A percentile compares a stretch with the other conserved stretches of the same genome.
These are phyloP conservation scores for Aquilaria agallochum DNA, from an alignment of 441 rosid species.

Conservation along the genomic window DNA sequence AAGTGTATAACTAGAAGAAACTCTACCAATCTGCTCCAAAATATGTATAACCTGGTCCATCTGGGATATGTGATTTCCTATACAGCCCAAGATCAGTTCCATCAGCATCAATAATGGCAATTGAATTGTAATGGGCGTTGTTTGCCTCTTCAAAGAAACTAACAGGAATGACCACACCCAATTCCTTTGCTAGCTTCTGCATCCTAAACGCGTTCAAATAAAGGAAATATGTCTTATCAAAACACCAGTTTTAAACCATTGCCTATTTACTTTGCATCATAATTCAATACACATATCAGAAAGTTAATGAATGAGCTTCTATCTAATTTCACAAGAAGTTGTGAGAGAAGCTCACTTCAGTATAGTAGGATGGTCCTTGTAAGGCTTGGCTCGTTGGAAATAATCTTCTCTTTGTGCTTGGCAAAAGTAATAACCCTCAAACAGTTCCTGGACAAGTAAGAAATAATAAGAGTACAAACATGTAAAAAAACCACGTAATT, in stretches of 20 bases:
- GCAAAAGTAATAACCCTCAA: slow-evolving; percentile 96
- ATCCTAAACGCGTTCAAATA: slow-evolving; percentile 39
- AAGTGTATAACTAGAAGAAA: not conserved
- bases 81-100: slow-evolving; percentile 91
- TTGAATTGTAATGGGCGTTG: slow-evolving; percentile 85
- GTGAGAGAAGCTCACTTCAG: slow-evolving; percentile 38
- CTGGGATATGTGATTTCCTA: slow-evolving; percentile 96
- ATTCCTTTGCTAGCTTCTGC: slow-evolving; percentile 84
- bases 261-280: not conserved
- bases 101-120: slow-evolving; percentile 88
- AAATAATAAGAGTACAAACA: slow-evolving; percentile 2
- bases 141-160: slow-evolving; percentile 98
- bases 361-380: slow-evolving; percentile 76
- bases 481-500: not conserved
- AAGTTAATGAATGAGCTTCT: too few relatives aligned
- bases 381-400: slow-evolving; percentile 74
- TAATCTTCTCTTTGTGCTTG: slow-evolving; percentile 91
- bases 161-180: slow-evolving; percentile 83
- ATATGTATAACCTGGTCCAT: slow-evolving; percentile 72
- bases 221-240: slow-evolving; percentile 8
- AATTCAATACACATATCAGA: not conserved
- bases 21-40: too few relatives aligned
- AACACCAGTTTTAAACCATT: slow-evolving; percentile 6
- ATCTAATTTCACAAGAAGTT: not conserved
- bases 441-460: slow-evolving; percentile 58